Evolutionary conservation across 2,329 filamentous ascomycete genomes (phyloP), one percentile per base, ranked within the genome.

Genomic region (Blastomyces parvus): DNA sequence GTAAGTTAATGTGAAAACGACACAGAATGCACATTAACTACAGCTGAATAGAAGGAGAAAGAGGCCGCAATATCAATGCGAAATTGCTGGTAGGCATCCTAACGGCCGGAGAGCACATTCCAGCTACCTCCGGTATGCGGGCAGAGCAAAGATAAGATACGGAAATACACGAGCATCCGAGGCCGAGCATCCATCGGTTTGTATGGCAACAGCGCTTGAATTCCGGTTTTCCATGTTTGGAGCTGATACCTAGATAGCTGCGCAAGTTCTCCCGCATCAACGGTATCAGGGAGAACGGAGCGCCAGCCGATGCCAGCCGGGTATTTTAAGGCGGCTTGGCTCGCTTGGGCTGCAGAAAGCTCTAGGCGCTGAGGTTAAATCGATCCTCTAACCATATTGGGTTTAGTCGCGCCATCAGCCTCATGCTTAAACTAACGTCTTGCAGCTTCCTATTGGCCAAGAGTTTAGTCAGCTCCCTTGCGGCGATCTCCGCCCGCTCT

Each of bases 381-480:
- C 9, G 19, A 50, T 22, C 6, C 8, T 30, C 57, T 59, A 59
- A 6, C 9, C 14, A 3, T 3, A 7, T 59, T 13, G 7, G 42
- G 14, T 59, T 8, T 48, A 59, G 42, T 19, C 0, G 13, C 2
- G 0, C 1, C 6, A 13, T 33, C 14, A 59, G 38, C 40, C 9
- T 48, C 25, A 36, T 22, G 40, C 42, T 59, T 48, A 59, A 59
- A 48, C n/a, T 27, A 59, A 59, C 57, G 22, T 59, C 57, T 22
- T 13, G 17, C 9, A 19, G 25, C 38, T 42, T 33, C 22, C 17
- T 13, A 57, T 40, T 40, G 55, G 55, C 36, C 36, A 1, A 13
- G 36, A 17, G 3, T 9, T 9, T 22, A n/a, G 17, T 13, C 30
- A 36, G 14, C 27, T 57, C 11, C 11, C 9, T 6, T 13, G 55